Conservation (phyloP, 2,329 filamentous ascomycete genomes). For the Fonsecaea erecta region DNA sequence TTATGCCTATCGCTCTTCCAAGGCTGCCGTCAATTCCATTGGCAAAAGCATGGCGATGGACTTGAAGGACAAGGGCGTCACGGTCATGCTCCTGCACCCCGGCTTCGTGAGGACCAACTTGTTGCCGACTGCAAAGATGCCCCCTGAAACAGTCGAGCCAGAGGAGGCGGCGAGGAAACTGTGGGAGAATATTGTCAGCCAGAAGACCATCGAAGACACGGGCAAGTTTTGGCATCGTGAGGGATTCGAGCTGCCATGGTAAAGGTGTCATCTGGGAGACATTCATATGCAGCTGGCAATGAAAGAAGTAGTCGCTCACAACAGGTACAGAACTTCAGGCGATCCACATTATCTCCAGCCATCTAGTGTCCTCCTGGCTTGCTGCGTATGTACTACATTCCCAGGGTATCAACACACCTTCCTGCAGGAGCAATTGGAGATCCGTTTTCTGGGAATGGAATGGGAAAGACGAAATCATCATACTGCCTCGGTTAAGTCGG, state of each 20-base stretch:
- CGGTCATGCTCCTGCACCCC: conserved; percentile 51
- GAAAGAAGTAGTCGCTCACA: too few species aligned
- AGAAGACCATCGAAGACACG: conserved; percentile 48
- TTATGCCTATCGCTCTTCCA: conserved; percentile 52
- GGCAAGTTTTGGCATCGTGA: conserved; percentile 54
- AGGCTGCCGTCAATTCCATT: conserved; percentile 52
- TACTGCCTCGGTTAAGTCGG: conserved; percentile 11
- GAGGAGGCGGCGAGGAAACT: conserved; percentile 53
- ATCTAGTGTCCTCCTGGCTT: not conserved
- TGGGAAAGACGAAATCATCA: not conserved
- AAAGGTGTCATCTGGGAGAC: not conserved
- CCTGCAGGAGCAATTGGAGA: not conserved
- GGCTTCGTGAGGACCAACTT: conserved; percentile 50
- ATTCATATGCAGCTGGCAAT: too few species aligned
- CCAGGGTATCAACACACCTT: not conserved
- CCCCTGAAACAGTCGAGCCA: conserved; percentile 49
- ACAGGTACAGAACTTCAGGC: not conserved
- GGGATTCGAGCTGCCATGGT: conserved; percentile 53
- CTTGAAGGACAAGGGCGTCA: conserved; percentile 48
- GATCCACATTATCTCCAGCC: not conserved
- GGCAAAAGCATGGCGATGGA: conserved; percentile 52
- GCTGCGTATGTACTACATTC: not conserved
- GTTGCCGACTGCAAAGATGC: conserved; percentile 29
- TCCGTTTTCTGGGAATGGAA: not conserved
- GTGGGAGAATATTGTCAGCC: conserved; percentile 47